Base-by-base conservation (phyloP, 441 rosid species). In the Mallotus japonicus region DNA sequence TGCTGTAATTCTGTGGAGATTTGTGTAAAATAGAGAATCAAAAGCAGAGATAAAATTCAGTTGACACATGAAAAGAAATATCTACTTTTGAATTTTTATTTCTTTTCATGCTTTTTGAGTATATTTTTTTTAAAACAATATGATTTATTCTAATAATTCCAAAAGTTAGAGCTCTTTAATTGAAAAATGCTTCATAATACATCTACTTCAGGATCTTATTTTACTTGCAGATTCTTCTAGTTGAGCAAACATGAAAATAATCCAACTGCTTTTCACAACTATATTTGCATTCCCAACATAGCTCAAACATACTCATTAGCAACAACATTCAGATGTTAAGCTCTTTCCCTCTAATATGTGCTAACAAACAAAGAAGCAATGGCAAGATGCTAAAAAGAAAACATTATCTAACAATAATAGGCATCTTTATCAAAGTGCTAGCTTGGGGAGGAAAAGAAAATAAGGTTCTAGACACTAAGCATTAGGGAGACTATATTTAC, bases 1-100 rank as follows among this genome's bases (percentile, higher is more conserved):
- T 78, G 63, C 28, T 77, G 74, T 78, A 73, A 67, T 77, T 83
- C 79, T 70, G 65, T 79, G 78, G 61, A 75, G 62, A 79, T 74
- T 34, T 85, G 80, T 81, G 64, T 71, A 84, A 77, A 74, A 79
- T 79, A 85, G 12, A 85, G 12, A 6, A 73, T 62, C 73, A 68
- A 83, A 81, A 72, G 54, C 83, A 74, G 76, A 78, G 71, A 84
- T 76, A 58, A 73, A 76, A 73, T 77, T 70, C 75, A 66, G 66
- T 73, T 76, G 24, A 57, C 62, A 76, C 32, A 28, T 28, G 32
- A 28, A 28, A 28, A 28, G 32, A 28, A 28, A 28, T 28, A 28
- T 28, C 32, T 28, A 28, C 32, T 28, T 28, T 2, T 28, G 3
- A 28, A 28, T 28, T 28, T 28, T 28, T 24, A 24, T 24, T 24